Evolutionary conservation across 257 asterid species (phyloP).

Genomic region (Solanum rostratum): DNA sequence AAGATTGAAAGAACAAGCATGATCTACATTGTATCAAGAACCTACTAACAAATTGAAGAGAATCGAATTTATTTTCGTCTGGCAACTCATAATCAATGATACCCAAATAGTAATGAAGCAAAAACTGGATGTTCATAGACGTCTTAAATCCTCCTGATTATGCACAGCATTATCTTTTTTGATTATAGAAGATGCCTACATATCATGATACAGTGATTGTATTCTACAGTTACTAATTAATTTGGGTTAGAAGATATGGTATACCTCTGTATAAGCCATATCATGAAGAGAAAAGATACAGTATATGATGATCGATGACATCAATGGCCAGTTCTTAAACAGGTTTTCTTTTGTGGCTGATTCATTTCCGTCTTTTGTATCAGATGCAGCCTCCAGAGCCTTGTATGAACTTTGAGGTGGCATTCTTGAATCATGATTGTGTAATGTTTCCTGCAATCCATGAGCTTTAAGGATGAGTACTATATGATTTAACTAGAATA

Average conservation of each 20-base stretch:
- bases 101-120: background rate
- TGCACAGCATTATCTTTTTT: background rate
- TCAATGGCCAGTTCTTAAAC: slow-evolving; percentile 10
- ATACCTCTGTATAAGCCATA: slow-evolving; percentile 12
- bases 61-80: background rate
- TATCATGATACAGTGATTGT: background rate
- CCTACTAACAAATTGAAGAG: background rate
- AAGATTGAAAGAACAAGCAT: background rate
- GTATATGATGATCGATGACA: slow-evolving; percentile 11
- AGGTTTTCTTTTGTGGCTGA: background rate
- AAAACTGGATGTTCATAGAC: background rate
- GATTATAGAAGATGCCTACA: background rate
- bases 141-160: background rate
- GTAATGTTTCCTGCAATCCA: slow-evolving; percentile 4
- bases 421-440: background rate
- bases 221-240: background rate
- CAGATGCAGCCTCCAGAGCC: background rate
- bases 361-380: background rate
- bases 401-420: background rate
- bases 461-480: background rate
- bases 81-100: background rate
- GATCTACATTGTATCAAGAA: background rate
- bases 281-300: slow-evolving; percentile 12
- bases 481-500: background rate
- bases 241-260: background rate